Base-by-base conservation (phyloP, 192 early-diverging fungal genomes). In the Mortierella hygrophila region DNA sequence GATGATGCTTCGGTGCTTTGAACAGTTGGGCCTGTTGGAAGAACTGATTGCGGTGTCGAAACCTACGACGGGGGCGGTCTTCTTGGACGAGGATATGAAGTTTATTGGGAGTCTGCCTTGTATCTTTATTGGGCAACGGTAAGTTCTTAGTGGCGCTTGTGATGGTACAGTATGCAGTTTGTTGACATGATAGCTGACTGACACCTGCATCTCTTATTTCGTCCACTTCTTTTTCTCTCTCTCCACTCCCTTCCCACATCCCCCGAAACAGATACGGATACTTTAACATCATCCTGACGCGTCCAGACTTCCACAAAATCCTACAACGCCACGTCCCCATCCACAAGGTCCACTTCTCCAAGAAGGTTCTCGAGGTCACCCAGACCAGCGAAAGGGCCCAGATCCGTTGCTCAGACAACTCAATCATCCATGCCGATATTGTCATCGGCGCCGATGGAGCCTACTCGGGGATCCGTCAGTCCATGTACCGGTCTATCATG, bases 401-500 rank as follows among this genome's bases (percentile, higher is more conserved):
- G n/a, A 71, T 83, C 26, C 70, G 49, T 11, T 82, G 78, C 9
- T 73, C 76, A 26, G 87, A 88, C 49, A 82, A 82, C 11, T 60
- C 70, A 23, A 47, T 76, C 26, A 80, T 74, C 38, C 18, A 75
- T 32, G 87, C 81, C 3, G 87, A 88, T 42, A 83, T 88, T 46
- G 78, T 88, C 15, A 76, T 88, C 44, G 87, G 87, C 18, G 87
- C 87, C 16, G 87, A 88, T 69, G 87, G 87, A 4, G 81, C 81
- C 15, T 88, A 82, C 46, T 78, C 76, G 13, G 75, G 54, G 20
- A 70, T 83, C n/a, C 87, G 87, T 0, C 87, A 88, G 41, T 41
- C 41, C 1, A 29, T 83, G 0, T 83, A 83, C 71, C 60, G 44
- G 54, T 47, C 69, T 6, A 73, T 83, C 26, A 32, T 71, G 0